phyloP scores from a whole-genome alignment of 2,329 filamentous ascomycete genomes.

The Ceratocystis diversiconidia region DNA sequence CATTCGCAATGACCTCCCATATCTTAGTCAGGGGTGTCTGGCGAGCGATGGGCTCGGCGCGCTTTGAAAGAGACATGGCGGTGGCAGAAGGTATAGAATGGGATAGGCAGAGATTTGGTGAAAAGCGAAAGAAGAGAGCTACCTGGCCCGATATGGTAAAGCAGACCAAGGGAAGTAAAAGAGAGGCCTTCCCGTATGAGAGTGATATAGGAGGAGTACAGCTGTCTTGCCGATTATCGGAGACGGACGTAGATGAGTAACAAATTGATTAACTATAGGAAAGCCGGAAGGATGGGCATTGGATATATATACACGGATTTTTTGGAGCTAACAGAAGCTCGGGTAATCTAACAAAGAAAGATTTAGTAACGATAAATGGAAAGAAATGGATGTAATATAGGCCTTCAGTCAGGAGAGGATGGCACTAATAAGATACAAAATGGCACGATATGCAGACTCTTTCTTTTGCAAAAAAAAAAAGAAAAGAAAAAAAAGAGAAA shows the following conservation, averaged over 20 bases:
- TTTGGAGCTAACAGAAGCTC: not conserved
- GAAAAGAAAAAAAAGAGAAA: too few species aligned
- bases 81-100: not conserved
- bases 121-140: not conserved
- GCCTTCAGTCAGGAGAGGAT: not conserved
- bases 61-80: constrained; percentile 22
- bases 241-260: not conserved
- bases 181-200: not conserved
- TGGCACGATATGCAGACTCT: not conserved
- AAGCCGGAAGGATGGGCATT: not conserved
- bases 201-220: too few species aligned
- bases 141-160: not conserved
- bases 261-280: not conserved
- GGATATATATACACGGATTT: not conserved
- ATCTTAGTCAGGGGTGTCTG: constrained; percentile 23
- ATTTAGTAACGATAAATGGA: not conserved
- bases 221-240: not conserved
- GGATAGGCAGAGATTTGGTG: not conserved
- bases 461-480: not conserved
- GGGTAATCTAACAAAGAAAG: not conserved
- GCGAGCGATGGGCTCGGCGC: constrained; percentile 23
- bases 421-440: not conserved
- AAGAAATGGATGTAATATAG: not conserved
- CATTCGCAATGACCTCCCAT: constrained; percentile 33
- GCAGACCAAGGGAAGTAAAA: not conserved